Percentiles rank a stretch among this genome's conserved stretches.
phyloP scores from a whole-genome alignment of 2,329 filamentous ascomycete genomes.

The Venturia oleaginea region DNA sequence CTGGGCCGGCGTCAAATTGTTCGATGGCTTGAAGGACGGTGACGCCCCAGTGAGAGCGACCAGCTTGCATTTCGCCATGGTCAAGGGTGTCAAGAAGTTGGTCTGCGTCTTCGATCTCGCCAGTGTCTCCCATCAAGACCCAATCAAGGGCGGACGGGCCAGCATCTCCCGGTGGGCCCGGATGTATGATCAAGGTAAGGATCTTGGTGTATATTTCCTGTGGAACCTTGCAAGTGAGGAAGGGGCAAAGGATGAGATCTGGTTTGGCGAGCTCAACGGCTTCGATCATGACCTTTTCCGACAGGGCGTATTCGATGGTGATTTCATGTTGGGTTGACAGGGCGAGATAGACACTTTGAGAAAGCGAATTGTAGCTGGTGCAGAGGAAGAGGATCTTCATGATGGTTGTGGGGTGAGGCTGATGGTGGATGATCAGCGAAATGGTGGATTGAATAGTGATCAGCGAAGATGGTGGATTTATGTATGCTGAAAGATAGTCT shows the following conservation, averaged over 20 bases:
- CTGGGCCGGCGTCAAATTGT: slow-evolving; percentile 35
- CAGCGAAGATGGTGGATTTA: no score
- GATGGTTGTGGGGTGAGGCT: not conserved
- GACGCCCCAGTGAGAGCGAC: slow-evolving; percentile 34
- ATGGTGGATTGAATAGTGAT: no score
- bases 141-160: slow-evolving; percentile 36
- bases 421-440: not conserved
- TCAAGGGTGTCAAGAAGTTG: slow-evolving; percentile 21
- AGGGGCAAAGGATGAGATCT: slow-evolving; percentile 35
- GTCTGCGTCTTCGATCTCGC: slow-evolving; percentile 23
- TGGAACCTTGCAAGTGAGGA: slow-evolving; percentile 32
- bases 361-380: slow-evolving; percentile 38
- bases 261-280: slow-evolving; percentile 30
- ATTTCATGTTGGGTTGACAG: slow-evolving; percentile 29
- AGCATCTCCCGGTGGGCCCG: slow-evolving; percentile 34
- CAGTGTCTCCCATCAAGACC: slow-evolving; percentile 36
- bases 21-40: slow-evolving; percentile 32
- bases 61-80: slow-evolving; percentile 19
- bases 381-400: slow-evolving; percentile 38
- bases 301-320: slow-evolving; percentile 31
- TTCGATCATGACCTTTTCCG: slow-evolving; percentile 25
- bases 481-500: no score
- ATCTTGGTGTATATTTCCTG: slow-evolving; percentile 29
- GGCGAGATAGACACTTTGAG: slow-evolving; percentile 31
- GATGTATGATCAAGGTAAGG: slow-evolving; percentile 34